Evolutionary conservation across 2,329 filamentous ascomycete genomes (phyloP), one percentile per base, ranked within the genome.

Genomic region (Penicillium capsulatum): DNA sequence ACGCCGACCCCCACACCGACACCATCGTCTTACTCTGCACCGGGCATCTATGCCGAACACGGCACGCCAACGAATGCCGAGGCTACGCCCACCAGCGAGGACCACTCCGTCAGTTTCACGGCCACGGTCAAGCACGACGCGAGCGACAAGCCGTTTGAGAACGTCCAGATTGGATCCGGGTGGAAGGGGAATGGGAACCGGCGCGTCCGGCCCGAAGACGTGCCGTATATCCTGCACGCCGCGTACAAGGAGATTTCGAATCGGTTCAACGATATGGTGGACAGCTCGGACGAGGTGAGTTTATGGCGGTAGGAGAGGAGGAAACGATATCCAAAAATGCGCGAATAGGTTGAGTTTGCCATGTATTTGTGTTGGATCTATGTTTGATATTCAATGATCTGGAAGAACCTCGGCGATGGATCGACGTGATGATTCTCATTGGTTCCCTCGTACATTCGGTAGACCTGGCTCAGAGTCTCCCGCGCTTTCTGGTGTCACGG

Each of bases 261-360:
- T 34, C 43, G 45, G 15, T 38, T 61, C 19, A 47, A 40, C 1
- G 36, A 58, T 24, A 27, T 42, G 11, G 10, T 58, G 14, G 43
- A 61, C 40, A 57, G 54, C 22, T 55, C 53, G n/a, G 60, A 63
- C 42, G 59, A 63, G 40, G 10, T 58, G 26, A 14, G 6, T 6
- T 11, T 28, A 5, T 28, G 26, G 13, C 11, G 26, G 10, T 14
- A 11, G 26, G 26, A 28, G 37, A 30, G 31, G 17, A 9, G 16
- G n/a, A n/a, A n/a, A n/a, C 9, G 26, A 7, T 20, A 16, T 14
- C 16, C 17, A n/a, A n/a, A n/a, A n/a, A n/a, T n/a, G n/a, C n/a
- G n/a, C n/a, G n/a, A n/a, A n/a, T n/a, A n/a, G 9, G 19, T 31
- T 26, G 36, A 19, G 14, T n/a, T 19, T 27, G 32, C 24, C 13